Percentiles rank a stretch among this genome's conserved stretches.
These are phyloP conservation scores for Cyclostephanos invisitatus DNA, from an alignment of 108 stramenopile genomes.

Conservation along the genomic window DNA sequence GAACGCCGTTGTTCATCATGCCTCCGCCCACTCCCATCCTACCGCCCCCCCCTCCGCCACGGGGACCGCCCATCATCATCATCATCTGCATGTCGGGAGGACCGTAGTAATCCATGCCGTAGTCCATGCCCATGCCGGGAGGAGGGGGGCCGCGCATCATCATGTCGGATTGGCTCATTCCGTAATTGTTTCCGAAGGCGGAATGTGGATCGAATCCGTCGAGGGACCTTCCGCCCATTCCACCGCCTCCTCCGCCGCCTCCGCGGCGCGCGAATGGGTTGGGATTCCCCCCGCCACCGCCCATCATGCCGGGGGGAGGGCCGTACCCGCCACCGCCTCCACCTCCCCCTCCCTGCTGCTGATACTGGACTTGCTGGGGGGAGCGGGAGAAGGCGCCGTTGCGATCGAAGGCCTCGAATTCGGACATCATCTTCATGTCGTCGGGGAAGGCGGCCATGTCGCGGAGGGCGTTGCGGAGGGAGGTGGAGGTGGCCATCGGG, in stretches of 20 bases:
- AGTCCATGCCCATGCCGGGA: neutral
- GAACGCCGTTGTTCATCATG: slow-evolving; percentile 6
- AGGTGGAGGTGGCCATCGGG: neutral
- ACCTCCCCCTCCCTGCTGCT: neutral
- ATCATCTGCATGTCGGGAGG: slow-evolving; percentile 13
- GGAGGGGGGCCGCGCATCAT: neutral
- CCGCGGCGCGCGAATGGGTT: slow-evolving; percentile 3
- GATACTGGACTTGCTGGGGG: neutral
- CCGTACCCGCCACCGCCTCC: slow-evolving; percentile 10
- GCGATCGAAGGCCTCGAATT: slow-evolving; percentile 25
- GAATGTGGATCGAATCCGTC: slow-evolving; percentile 5
- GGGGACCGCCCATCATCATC: neutral
- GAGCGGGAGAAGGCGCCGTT: slow-evolving; percentile 24
- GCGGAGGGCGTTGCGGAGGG: slow-evolving; percentile 8
- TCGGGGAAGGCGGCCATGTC: slow-evolving; percentile 31
- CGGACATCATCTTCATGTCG: slow-evolving; percentile 20
- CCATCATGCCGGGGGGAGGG: neutral
- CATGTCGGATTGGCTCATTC: neutral
- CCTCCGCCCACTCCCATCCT: neutral
- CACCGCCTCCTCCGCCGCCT: neutral
- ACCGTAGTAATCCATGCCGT: slow-evolving; percentile 16
- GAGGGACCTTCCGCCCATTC: neutral
- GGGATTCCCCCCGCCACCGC: slow-evolving; percentile 1
- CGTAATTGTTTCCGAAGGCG: neutral
- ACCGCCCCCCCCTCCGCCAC: slow-evolving; percentile 2